Evolutionary conservation across 2,329 filamentous ascomycete species (phyloP), one percentile per base, ranked within the genome.

Genomic region (Atkinsonella texensis): DNA sequence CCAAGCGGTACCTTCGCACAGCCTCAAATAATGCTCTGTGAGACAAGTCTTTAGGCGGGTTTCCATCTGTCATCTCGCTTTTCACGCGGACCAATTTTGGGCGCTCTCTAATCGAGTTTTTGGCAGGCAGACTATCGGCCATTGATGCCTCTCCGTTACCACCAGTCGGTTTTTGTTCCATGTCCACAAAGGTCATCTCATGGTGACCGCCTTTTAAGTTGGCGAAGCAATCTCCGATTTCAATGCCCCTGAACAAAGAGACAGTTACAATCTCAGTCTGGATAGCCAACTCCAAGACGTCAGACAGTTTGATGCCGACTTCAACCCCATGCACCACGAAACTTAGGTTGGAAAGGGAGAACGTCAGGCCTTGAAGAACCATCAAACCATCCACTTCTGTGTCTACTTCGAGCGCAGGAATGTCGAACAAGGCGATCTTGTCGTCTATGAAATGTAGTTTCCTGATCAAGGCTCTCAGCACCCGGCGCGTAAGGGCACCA

Each of bases 391-490:
- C 51, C 20, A 53, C 51, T 8, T 53, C 51, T 12, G 51, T 50
- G 18, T 50, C 47, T 15, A 53, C 50, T 23, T 53, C 47, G 4
- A 53, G 38, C 5, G 51, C 51, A 2, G 51, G 51, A 18, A 53
- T 53, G 15, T 53, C 33, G 15, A 53, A 53, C 4, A 53, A n/a
- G 28, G 40, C 47, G 8, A 53, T 45, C 38, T 53, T 53, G 51
- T 53, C 51, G 38, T 48, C 51, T 13, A 53, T 50, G 38, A 53
- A 53, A n/a, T 53, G 47, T 38, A 53, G n/a, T 20, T 53, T 41
- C 8, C 33, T 23, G 47, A 50, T 45, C 6, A 53, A 44, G 28
- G 38, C 13, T 43, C 51, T 46, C 32, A 53, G 44, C 20, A 50
- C 39, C 12, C 9, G 42, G 35, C 51, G 46, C 23, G 51, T 42